Evolutionary conservation across 345 rosid species (phyloP).

Genomic region (Hibiscus syriacus): DNA sequence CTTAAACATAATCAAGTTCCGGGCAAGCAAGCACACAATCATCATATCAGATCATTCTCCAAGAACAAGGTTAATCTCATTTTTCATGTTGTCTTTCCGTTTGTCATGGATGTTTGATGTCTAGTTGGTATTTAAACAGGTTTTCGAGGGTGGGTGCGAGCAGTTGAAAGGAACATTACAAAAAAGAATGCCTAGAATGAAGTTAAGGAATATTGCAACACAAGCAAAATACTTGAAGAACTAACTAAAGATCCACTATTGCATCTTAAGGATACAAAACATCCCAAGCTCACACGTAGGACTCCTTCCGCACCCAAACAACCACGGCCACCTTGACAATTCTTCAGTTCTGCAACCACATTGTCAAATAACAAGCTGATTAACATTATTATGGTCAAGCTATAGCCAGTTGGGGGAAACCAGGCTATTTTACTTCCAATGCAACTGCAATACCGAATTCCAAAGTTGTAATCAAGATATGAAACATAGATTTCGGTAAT

Average conservation of each 20-base stretch:
- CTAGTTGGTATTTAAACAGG: conserved; percentile 25
- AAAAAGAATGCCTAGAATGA: conserved; percentile 49
- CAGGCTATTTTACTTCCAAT: too few relatives aligned
- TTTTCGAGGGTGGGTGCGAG: conserved; percentile 75
- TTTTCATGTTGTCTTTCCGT: background rate
- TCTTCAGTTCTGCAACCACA: too few relatives aligned
- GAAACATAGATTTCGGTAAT: too few relatives aligned
- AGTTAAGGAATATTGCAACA: background rate
- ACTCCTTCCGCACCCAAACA: too few relatives aligned
- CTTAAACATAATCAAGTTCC: conserved; percentile 34
- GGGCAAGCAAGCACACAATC: conserved; percentile 20
- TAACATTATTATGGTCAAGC: background rate
- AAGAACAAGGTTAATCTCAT: conserved; percentile 46
- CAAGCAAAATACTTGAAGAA: background rate
- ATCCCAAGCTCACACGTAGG: too few relatives aligned
- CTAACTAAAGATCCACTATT: background rate
- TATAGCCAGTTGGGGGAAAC: too few relatives aligned
- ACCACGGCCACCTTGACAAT: too few relatives aligned
- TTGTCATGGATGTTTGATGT: background rate
- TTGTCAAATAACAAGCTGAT: conserved; percentile 1
- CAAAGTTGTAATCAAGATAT: too few relatives aligned
- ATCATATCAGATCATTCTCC: conserved; percentile 49
- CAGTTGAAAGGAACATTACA: conserved; percentile 69
- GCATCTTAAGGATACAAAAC: conserved; percentile 44
- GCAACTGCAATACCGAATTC: too few relatives aligned